Base-by-base conservation (phyloP, 305 asterid genomes). In the Fraxinus ornus region DNA sequence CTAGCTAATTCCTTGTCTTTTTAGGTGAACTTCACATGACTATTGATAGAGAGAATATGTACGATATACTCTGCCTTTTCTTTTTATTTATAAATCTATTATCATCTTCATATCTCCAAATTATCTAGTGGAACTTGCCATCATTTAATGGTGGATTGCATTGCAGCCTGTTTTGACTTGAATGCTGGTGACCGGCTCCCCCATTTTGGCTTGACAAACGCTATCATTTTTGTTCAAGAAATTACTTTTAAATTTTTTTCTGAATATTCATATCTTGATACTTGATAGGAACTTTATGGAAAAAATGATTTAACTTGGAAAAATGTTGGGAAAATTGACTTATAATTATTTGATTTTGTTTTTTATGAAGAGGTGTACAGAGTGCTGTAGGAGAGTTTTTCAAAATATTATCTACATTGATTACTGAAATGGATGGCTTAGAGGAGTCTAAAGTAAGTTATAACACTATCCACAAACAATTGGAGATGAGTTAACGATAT, bases 391-490 rank as follows among this genome's bases (percentile, higher is more conserved):
- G 74, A 47, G 80, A 35, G 75, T 72, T 19, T n/a, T n/a, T n/a
- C 90, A 89, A 96, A 80, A 97, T 95, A 80, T 84, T 95, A 57
- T 91, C 99, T 39, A 94, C 98, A 30, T 86, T 95, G 84, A 91
- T 95, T 57, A 94, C 99, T 0, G 99, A 95, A 90, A 95, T 95
- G 98, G 99, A 95, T 86, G 99, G 99, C 79, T 84, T 95, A 85
- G 98, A 94, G 88, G 94, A 95, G 91, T 90, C 95, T 82, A 93
- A 93, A 80, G 99, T 95, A 83, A 85, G 89, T 84, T 75, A 39
- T 62, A 17, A 79, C 7, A 70, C 13, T 52, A 2, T 57, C 55
- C 82, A 33, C 22, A 36, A 74, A 26, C 30, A 79, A 79, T 22
- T 35, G 70, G 47, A 28, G 74, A 75, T 62, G 44, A 47, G 5